Conservation (phyloP, 495 filamentous ascomycete genomes). For the Chlorociboria aeruginascens region DNA sequence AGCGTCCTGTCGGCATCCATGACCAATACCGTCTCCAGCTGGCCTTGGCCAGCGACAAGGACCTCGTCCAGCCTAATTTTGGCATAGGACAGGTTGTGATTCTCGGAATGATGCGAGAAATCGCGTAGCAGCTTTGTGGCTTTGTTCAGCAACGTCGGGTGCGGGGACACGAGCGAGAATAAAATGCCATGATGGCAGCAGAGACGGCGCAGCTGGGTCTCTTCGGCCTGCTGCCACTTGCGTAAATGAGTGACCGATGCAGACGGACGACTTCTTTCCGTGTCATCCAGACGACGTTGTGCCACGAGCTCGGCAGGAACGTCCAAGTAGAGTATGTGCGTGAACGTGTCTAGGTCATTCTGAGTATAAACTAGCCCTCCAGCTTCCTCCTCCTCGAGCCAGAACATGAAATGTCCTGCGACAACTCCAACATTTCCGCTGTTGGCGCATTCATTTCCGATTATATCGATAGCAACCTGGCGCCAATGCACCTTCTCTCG, state of each 20-base stretch:
- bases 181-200: conserved; percentile 33
- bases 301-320: conserved; percentile 24
- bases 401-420: conserved; percentile 51
- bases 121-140: conserved; percentile 24
- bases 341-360: conserved; percentile 37
- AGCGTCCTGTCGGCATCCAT: conserved; percentile 51
- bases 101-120: conserved; percentile 29
- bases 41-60: conserved; percentile 11
- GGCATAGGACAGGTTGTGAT: conserved; percentile 29
- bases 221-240: conserved; percentile 43
- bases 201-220: conserved; percentile 30
- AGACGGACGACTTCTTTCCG: conserved; percentile 23
- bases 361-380: conserved; percentile 29
- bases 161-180: conserved; percentile 16
- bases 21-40: conserved; percentile 35
- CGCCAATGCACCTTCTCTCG: conserved; percentile 31
- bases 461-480: conserved; percentile 35
- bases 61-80: conserved; percentile 28
- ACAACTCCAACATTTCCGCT: conserved; percentile 36
- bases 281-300: conserved; percentile 29
- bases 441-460: conserved; percentile 27
- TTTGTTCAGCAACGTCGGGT: conserved; percentile 4
- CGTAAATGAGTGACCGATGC: conserved; percentile 30
- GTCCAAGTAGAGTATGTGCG: conserved; percentile 52
- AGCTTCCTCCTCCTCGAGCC: conserved; percentile 29